These are phyloP conservation scores for Globisporangium echinulatum DNA, from an alignment of 352 stramenopile species.

Conservation along the genomic window DNA sequence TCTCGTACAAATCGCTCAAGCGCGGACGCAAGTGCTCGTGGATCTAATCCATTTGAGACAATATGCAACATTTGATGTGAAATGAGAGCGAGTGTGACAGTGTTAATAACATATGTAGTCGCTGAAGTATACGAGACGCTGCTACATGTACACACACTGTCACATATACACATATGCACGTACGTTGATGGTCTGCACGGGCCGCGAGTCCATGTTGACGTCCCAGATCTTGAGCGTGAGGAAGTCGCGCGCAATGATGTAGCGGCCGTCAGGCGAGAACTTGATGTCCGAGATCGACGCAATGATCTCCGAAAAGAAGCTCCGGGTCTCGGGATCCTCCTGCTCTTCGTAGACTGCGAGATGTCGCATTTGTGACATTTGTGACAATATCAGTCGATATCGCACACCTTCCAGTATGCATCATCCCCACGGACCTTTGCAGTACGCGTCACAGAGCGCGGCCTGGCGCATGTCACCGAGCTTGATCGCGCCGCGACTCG, in stretches of 20 bases:
- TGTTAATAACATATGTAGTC: no score
- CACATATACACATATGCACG: slow-evolving; percentile 6
- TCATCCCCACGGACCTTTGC: slow-evolving; percentile 32
- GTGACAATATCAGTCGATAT: background rate
- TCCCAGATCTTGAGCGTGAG: slow-evolving; percentile 96
- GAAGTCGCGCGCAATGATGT: slow-evolving; percentile 94
- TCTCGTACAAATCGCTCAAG: slow-evolving; percentile 92
- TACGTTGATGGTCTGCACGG: slow-evolving; percentile 91
- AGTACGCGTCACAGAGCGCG: slow-evolving; percentile 85
- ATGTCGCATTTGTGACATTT: background rate
- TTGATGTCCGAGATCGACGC: slow-evolving; percentile 93
- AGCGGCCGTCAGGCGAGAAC: slow-evolving; percentile 91
- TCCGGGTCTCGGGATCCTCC: slow-evolving; percentile 74
- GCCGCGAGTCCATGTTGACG: slow-evolving; percentile 91
- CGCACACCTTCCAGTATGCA: background rate
- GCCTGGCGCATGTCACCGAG: slow-evolving; percentile 90
- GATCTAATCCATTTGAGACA: slow-evolving; percentile 31
- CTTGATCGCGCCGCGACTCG: slow-evolving; percentile 88
- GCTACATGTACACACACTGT: background rate
- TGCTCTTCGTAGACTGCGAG: slow-evolving; percentile 72
- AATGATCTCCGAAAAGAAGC: slow-evolving; percentile 96
- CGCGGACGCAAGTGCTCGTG: slow-evolving; percentile 89
- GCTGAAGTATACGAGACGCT: background rate
- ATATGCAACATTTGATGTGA: no score
- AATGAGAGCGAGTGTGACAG: background rate